These are phyloP conservation scores for Geotrichum candidum DNA, from an alignment of 1,139 yeast species.

Conservation along the genomic window DNA sequence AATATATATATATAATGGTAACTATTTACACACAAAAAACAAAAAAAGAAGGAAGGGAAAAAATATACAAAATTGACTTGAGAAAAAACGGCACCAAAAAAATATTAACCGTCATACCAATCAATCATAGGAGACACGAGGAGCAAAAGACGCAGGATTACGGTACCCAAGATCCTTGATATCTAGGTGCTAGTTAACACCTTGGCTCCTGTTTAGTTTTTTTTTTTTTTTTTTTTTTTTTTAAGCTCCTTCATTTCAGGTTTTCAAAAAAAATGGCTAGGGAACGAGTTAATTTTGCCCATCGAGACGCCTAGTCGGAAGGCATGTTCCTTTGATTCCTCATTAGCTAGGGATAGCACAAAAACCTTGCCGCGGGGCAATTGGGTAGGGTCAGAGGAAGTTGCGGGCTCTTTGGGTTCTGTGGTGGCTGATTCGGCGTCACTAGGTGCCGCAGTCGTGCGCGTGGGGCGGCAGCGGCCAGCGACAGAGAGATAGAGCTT, in stretches of 20 bases:
- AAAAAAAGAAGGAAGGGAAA: too few species aligned
- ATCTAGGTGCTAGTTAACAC: too few species aligned
- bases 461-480: slow-evolving; percentile 12
- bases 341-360: slow-evolving; percentile 14
- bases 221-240: too few species aligned
- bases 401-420: background rate
- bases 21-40: too few species aligned
- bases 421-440: slow-evolving; percentile 1
- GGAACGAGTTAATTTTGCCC: slow-evolving; percentile 10
- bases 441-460: background rate
- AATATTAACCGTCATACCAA: too few species aligned
- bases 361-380: slow-evolving; percentile 5
- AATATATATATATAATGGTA: too few species aligned
- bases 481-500: slow-evolving; percentile 12
- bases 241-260: background rate
- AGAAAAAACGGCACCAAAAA: too few species aligned
- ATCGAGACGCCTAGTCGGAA: slow-evolving; percentile 14
- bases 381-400: background rate
- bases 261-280: slow-evolving; percentile 3
- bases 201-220: too few species aligned
- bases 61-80: too few species aligned
- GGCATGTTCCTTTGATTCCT: slow-evolving; percentile 7
- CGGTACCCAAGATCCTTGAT: too few species aligned
- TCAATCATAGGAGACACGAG: too few species aligned
- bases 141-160: too few species aligned